Evolutionary conservation across 1,284 basidiomycete genomes (phyloP).

Genomic region (Stereum hirsutum): DNA sequence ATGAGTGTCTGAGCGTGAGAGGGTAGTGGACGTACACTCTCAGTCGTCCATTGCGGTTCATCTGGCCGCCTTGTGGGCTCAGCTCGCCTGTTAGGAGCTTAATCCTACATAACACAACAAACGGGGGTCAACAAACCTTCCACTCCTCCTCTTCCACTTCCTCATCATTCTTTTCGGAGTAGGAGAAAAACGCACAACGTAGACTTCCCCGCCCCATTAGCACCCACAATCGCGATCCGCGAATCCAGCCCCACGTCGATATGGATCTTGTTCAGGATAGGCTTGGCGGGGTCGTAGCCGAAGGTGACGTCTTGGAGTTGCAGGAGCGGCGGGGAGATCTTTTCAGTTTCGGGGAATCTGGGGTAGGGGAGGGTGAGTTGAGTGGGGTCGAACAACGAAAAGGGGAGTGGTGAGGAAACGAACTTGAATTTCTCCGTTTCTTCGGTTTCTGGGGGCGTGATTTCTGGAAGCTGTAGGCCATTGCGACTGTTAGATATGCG

Average conservation of each 20-base stretch:
- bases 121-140: background rate
- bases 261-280: slow-evolving; percentile 77
- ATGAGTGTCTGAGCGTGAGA: background rate
- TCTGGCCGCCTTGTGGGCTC: slow-evolving; percentile 71
- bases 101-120: slow-evolving; percentile 46
- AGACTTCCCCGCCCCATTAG: slow-evolving; percentile 76
- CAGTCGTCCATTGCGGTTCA: slow-evolving; percentile 86
- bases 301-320: slow-evolving; percentile 92
- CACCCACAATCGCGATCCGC: slow-evolving; percentile 85
- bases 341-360: slow-evolving; percentile 89
- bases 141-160: background rate
- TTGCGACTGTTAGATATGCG: background rate
- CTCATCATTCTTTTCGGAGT: background rate
- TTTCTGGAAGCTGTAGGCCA: slow-evolving; percentile 65
- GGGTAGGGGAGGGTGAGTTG: background rate
- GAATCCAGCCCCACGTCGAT: slow-evolving; percentile 89
- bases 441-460: slow-evolving; percentile 86
- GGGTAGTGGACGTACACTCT: slow-evolving; percentile 52
- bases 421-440: slow-evolving; percentile 87
- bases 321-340: slow-evolving; percentile 93
- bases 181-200: slow-evolving; percentile 46
- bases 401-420: background rate
- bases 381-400: background rate
- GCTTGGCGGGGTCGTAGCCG: slow-evolving; percentile 78
- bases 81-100: slow-evolving; percentile 93